Evolutionary conservation across 2,329 filamentous ascomycete genomes (phyloP), one percentile per base, ranked within the genome.

Genomic region (Zasmidium angulare): DNA sequence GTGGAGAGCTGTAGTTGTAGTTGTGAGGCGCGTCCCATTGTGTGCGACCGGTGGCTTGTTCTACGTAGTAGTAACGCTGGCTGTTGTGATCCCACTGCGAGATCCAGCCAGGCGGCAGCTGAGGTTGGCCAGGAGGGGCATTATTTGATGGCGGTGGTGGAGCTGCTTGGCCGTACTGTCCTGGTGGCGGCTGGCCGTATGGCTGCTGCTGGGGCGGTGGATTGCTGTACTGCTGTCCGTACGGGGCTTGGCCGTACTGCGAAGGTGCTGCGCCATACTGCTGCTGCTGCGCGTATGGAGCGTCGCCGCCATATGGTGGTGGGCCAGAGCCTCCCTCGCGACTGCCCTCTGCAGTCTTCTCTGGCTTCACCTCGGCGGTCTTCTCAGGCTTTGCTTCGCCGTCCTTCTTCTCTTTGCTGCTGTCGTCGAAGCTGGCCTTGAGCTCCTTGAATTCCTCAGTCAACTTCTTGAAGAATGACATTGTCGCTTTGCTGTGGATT

Each of bases 1-100:
- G 36, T 43, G 36, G 36, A 17, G 36, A 43, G 36, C 36, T 43
- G 36, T 43, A 43, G 69, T 61, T 51, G 24, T 61, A 58, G 23
- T 59, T 63, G 12, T 75, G 74, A 2, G 86, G 85, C 17, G 80
- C 78, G 62, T 88, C 84, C 86, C 86, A 89, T 72, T 89, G 86
- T 0, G 84, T 82, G 59, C 80, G 81, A 20, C 85, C 84, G 12
- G 84, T 84, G 50, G 82, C 78, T 19, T 43, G 36, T 71, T 89
- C 85, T 58, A 85, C 79, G 68, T 87, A 90, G 75, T 84, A 89
- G 77, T 84, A 88, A 56, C 84, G 83, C 69, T 86, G 83, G 60
- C 80, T 77, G 59, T 78, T 79, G 58, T 84, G 81, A 64, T 89
- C 86, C 74, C 82, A 89, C 72, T 87, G 82, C 22, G 85, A 78